phyloP scores from a whole-genome alignment of 2,329 filamentous ascomycete genomes.

The Pseudocercospora crystallina region DNA sequence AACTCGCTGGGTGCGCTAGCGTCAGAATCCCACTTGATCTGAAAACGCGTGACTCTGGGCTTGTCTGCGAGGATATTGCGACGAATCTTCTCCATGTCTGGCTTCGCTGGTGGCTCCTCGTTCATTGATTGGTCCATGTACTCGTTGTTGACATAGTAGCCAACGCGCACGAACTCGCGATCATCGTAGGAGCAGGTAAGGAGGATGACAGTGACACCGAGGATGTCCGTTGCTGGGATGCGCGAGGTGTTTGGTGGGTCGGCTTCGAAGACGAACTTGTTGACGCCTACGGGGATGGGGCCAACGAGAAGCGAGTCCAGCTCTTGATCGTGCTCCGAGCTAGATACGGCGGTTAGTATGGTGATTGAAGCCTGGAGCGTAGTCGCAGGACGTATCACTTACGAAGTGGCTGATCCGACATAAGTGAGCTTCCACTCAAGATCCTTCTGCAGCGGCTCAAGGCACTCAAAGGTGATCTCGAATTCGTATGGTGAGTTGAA shows the following conservation, averaged over 20 bases:
- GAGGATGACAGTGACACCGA: slow-evolving; percentile 95
- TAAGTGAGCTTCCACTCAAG: slow-evolving; percentile 99
- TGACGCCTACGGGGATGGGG: slow-evolving; percentile 94
- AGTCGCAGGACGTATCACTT: slow-evolving; percentile 43
- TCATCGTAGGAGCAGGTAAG: slow-evolving; percentile 95
- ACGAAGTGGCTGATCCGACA: slow-evolving; percentile 96
- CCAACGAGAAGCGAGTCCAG: slow-evolving; percentile 95
- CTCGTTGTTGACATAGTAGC: slow-evolving; percentile 99
- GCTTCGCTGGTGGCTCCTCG: slow-evolving; percentile 86
- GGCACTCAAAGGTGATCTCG: slow-evolving; percentile 97
- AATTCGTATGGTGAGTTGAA: slow-evolving; percentile 94
- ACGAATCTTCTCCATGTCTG: slow-evolving; percentile 84
- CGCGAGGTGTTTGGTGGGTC: slow-evolving; percentile 85
- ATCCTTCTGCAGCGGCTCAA: slow-evolving; percentile 93
- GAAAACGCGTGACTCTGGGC: slow-evolving; percentile 93
- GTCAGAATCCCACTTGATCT: slow-evolving; percentile 99
- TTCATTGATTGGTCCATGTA: slow-evolving; percentile 90
- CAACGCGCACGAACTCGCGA: slow-evolving; percentile 94
- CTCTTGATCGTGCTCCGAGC: slow-evolving; percentile 96
- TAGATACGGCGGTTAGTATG: slow-evolving; percentile 39
- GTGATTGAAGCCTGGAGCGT: background rate
- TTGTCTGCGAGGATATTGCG: slow-evolving; percentile 96
- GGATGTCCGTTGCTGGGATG: slow-evolving; percentile 91
- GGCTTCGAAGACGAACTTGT: slow-evolving; percentile 98
- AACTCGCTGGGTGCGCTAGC: slow-evolving; percentile 94